phyloP scores from a whole-genome alignment of 2,329 filamentous ascomycete genomes.

The Ascochyta viciae-villosae region DNA sequence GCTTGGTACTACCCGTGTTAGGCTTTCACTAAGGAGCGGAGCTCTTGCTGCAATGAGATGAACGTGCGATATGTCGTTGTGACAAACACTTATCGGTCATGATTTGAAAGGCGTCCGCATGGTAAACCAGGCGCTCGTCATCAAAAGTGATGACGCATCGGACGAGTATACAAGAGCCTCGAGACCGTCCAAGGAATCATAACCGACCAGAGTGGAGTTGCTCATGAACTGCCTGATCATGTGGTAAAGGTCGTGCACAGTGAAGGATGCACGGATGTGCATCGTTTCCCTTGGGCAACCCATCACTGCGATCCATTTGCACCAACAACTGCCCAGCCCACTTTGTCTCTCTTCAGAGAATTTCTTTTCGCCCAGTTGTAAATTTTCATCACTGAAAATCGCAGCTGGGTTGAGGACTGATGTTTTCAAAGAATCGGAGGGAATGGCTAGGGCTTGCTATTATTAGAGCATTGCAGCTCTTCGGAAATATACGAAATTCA shows the following conservation, averaged over 20 bases:
- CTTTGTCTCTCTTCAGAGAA: too few species aligned
- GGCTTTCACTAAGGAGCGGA: constrained; percentile 12
- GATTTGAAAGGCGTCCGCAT: neutral
- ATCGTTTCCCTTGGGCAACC: neutral
- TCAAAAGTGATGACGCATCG: neutral
- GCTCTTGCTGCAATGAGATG: constrained; percentile 22
- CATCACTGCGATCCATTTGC: neutral
- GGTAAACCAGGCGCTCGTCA: neutral
- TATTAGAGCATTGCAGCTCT: too few species aligned
- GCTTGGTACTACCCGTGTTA: neutral
- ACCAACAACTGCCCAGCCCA: neutral
- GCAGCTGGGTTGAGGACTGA: neutral
- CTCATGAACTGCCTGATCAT: neutral
- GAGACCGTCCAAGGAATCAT: neutral
- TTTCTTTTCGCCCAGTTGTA: neutral
- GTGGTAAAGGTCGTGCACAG: neutral
- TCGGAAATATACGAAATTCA: too few species aligned
- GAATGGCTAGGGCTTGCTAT: too few species aligned
- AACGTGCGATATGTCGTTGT: constrained; percentile 12
- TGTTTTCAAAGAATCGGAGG: neutral
- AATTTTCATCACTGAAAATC: neutral
- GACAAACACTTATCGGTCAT: constrained; percentile 9
- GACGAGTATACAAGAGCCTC: neutral
- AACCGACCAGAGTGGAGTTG: neutral
- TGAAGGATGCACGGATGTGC: neutral